Base-by-base conservation (phyloP, 2,329 filamentous ascomycete species). In the Lasiodiplodia hormozganensis region DNA sequence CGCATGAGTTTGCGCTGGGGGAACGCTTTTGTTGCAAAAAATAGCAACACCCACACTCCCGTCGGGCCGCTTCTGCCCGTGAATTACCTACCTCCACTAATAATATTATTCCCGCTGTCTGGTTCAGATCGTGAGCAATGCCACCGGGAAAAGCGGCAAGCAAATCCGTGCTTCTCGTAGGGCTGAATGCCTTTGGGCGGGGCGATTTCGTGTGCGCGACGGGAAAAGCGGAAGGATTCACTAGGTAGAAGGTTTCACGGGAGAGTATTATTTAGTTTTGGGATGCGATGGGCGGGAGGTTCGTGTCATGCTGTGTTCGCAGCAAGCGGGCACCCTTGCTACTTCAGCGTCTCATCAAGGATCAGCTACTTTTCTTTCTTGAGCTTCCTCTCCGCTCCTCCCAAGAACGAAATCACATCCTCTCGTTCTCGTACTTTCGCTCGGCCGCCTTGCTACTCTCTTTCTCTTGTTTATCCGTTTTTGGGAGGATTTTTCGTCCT, bases 171-270 rank as follows among this genome's bases (percentile, higher is more conserved):
- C 40, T 43, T 18, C 5, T 18, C 38, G 25, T 62, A 47, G 43
- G 43, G 58, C 36, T 62, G 58, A 49, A 21, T 21, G 58, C 16
- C 31, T 34, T 47, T 60, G 56, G 56, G 56, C 56, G 36, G 21
- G 16, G 21, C 49, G 11, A 12, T 6, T 47, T n/a, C 51, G 53
- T 31, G 18, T 56, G 53, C 31, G 14, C 7, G 23, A 31, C 18
- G 28, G 28, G 18, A 31, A 31, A 56, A 23, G 38, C 21, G 21
- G 38, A 38, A 31, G 23, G 57, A n/a, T 23, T 18, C 3, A 40
- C 18, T 1, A 34, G 23, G 31, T 10, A 34, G 31, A 34, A 8
- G 31, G 31, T 34, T 34, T 34, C 31, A 34, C 31, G 31, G 43
- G 43, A 47, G 43, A 21, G 16, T 47, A 47, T 47, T 47, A 21